phyloP scores from a whole-genome alignment of 2,329 filamentous ascomycete genomes.

The Neonectria magnoliae region DNA sequence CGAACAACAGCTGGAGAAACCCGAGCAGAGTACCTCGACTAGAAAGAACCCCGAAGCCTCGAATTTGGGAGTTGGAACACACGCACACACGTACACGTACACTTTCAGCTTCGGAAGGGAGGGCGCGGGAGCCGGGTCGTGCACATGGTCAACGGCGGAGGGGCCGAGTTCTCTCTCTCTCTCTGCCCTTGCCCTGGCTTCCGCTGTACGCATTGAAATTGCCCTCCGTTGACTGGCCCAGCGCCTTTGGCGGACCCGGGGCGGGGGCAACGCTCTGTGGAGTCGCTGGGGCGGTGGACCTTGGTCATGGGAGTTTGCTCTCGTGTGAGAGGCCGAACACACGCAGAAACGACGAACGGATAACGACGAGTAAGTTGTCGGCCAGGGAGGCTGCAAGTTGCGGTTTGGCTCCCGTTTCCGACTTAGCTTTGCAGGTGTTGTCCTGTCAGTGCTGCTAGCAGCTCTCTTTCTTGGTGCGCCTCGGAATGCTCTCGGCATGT shows the following conservation, averaged over 20 bases:
- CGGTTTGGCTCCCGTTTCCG: background rate
- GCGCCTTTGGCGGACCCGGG: constrained; percentile 14
- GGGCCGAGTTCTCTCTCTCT: constrained; percentile 1
- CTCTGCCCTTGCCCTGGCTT: background rate
- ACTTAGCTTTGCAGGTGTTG: background rate
- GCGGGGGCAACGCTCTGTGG: constrained; percentile 32
- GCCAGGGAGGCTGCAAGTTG: background rate
- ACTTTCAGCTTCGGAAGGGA: constrained; percentile 19
- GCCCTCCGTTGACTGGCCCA: constrained; percentile 30
- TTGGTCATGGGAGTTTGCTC: constrained; percentile 40
- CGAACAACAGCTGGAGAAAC: too few species aligned
- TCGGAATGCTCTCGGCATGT: constrained; percentile 3
- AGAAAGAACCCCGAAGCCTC: background rate
- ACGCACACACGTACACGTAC: too few species aligned
- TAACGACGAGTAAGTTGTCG: background rate
- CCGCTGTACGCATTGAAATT: constrained; percentile 34
- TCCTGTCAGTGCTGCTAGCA: background rate
- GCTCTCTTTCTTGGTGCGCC: background rate
- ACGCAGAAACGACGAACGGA: background rate
- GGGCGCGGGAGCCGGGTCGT: background rate
- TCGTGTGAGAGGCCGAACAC: constrained; percentile 33
- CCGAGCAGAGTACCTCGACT: too few species aligned
- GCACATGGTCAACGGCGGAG: constrained; percentile 6
- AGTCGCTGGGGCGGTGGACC: constrained; percentile 31
- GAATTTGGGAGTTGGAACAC: background rate